Base-by-base conservation (phyloP, 2,329 filamentous ascomycete species). In the Epicoccum nigrum region DNA sequence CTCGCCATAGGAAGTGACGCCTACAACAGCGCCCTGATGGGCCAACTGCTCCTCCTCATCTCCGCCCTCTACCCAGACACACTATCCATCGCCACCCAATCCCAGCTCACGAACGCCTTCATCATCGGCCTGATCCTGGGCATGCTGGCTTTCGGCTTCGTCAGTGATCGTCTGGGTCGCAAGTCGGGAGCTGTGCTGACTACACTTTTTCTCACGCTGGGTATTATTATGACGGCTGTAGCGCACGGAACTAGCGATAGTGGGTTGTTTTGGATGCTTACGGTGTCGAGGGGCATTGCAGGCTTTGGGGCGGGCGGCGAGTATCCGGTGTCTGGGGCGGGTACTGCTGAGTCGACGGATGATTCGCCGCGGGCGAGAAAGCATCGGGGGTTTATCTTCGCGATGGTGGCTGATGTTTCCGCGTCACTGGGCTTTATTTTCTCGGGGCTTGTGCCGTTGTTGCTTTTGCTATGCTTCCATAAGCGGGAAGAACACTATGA, bases 371-470 rank as follows among this genome's bases (percentile, higher is more conserved):
- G 65, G 12, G 72, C 76, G 42, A 75, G 79, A 30, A 79, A 78
- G 51, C 73, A 73, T 28, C 72, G 81, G 30, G 81, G 82, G 3
- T 81, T 83, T 65, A 78, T 84, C 62, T 82, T 84, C 49, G 80
- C 81, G n/a, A 76, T 83, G 72, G 73, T 82, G 75, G 49, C 77
- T 1, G 78, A 83, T 56, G 65, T 84, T 5, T 79, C 81, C 0
- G 72, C 76, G 1, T 77, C 76, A 1, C 64, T 84, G 8, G 81
- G 81, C 0, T 83, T 81, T 54, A 76, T 81, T 4, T 80, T 76
- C 62, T 77, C 74, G 4, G 77, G 77, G 0, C 63, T 82, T 0
- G 76, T 82, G 0, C 78, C 81, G 1, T 64, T 84, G 7, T 72
- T 84, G 0, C 62, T 84, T 3, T 72, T 83, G 1, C 73, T 81